Conservation (phyloP, 345 rosid genomes). For the Eucalyptus albens region DNA sequence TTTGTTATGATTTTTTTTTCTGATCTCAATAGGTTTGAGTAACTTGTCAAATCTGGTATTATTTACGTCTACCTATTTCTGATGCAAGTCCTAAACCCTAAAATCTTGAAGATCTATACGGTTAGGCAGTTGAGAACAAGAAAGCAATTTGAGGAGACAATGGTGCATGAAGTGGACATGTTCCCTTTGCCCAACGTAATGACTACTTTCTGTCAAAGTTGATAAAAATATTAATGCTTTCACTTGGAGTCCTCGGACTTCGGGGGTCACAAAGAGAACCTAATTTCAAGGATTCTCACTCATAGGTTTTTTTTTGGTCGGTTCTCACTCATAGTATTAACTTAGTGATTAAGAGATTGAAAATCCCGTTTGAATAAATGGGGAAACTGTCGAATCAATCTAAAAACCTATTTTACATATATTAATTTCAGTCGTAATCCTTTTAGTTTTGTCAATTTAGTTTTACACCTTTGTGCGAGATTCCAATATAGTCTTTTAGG, state of each 20-base stretch:
- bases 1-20: no score
- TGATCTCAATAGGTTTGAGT: background rate
- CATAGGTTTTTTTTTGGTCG: no score
- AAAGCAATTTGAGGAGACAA: background rate
- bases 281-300: background rate
- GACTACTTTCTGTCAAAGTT: background rate
- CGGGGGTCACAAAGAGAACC: background rate
- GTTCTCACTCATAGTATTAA: background rate
- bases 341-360: background rate
- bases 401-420: fast-evolving
- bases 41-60: background rate
- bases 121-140: background rate
- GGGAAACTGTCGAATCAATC: fast-evolving
- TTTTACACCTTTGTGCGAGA: no score
- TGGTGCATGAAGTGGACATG: background rate
- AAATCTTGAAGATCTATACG: background rate
- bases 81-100: background rate
- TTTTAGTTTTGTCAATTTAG: background rate
- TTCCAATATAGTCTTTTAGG: background rate
- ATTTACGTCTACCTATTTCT: background rate
- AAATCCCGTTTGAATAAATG: background rate
- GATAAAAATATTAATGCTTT: background rate
- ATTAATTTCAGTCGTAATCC: fast-evolving
- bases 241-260: background rate
- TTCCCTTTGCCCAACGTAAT: background rate